Evolutionary conservation across 768 basidiomycete species (phyloP), one percentile per base, ranked within the genome.

Genomic region (Amanita jacksonii): DNA sequence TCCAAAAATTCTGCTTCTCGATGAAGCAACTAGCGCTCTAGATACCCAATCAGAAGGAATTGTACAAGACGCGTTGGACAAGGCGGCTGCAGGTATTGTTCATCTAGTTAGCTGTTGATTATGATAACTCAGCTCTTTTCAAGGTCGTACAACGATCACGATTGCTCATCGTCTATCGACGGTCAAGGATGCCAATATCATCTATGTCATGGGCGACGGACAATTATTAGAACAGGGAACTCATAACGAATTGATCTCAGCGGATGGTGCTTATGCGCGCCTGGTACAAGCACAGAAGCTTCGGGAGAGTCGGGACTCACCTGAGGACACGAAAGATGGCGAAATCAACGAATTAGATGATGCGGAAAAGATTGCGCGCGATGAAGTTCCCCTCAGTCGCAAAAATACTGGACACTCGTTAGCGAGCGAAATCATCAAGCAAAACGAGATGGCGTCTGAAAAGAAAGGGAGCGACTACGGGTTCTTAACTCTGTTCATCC

Each of bases 121-220:
- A 27, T 20, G 12, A 13, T 8, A 15, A n/a, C 39, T 20, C 23
- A 41, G n/a, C 33, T 19, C 7, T 27, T 27, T 65, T 3, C 54
- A 60, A 61, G 84, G 81, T 35, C 80, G 84, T 41, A 86, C 85
- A 8, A 85, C 83, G 0, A 84, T 87, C 60, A 84, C 83, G 6
- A 85, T 87, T 43, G 82, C 86, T 23, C 84, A 85, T 51, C 76
- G 85, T 52, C 69, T 85, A 1, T 85, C 84, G 2, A 91, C 87
- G 10, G 84, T 91, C 69, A 86, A 83, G 64, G 80, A 86, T 55
- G 89, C 88, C 1, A 73, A 88, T 61, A 63, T 76, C 45, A 89
- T 89, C 48, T 84, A 82, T 55, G 89, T 94, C 51, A 90, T 94
- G 85, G 91, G 89, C 38, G 81, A 81, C 3, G 91, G 91, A 2